Evolutionary conservation across 192 early-diverging fungal genomes (phyloP), one percentile per base, ranked within the genome.

Genomic region (Umbelopsis isabellina): DNA sequence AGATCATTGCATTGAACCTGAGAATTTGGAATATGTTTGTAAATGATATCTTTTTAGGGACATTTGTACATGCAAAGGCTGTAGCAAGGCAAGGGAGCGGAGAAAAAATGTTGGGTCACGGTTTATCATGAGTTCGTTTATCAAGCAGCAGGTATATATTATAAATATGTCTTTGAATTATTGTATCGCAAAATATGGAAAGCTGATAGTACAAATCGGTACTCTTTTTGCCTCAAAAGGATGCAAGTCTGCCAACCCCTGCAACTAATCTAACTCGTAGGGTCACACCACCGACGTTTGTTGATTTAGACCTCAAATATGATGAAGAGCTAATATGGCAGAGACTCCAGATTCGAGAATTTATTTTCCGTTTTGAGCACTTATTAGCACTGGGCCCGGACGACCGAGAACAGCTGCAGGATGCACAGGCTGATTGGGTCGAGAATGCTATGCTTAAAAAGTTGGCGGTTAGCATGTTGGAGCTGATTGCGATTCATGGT

Each of bases 331-430:
- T 35, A 25, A 33, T 61, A 6, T 61, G 55, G 55, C 55, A 61
- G 4, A 30, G 55, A 35, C 33, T 61, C 16, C 55, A 61, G 30
- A 61, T 61, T 18, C 55, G 55, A 33, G 55, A 61, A 61, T 61
- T 61, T 33, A 30, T 61, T 15, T 61, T 61, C 33, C 55, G 55
- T 16, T 61, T 61, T 25, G 55, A 35, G 16, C 25, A 61, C 33
- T 15, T 61, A 33, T 30, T 61, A 2, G 27, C 3, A 0, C 55
- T 61, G 30, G 5, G 27, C 16, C 23, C 27, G 55, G 55, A 61
- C 27, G 55, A 61, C 55, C 55, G 55, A 61, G 25, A 27, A n/a
- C 25, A 18, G 33, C 30, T 61, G 25, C 55, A 61, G 25, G 55
- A 61, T 18, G 13, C 55, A 27, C 55, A 61, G 25, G 55, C 27